A percentile compares a stretch with the other conserved stretches of the same genome.
Evolutionary conservation across 371 early-diverging fungal genomes (phyloP).

Genomic region (Gilbertella persicaria): DNA sequence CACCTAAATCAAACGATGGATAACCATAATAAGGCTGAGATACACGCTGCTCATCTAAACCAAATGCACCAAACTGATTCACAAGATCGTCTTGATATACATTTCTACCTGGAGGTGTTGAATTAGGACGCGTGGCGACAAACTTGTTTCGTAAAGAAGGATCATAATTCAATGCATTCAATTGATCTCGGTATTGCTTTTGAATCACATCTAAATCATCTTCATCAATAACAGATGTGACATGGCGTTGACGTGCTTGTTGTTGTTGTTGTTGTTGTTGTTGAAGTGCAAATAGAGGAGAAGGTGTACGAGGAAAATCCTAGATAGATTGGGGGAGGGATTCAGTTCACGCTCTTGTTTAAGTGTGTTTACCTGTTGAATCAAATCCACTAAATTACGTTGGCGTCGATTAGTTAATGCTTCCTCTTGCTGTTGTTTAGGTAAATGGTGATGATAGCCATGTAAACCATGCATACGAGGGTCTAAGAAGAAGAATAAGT

Average conservation of each 20-base stretch:
- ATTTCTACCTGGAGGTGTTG: constrained; percentile 48
- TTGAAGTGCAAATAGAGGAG: constrained; percentile 73
- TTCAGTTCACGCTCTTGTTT: no score
- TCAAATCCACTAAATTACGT: constrained; percentile 36
- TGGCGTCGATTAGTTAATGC: constrained; percentile 26
- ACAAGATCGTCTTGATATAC: constrained; percentile 30
- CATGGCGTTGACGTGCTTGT: constrained; percentile 48
- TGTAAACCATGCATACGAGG: not conserved
- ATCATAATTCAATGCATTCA: constrained; percentile 31
- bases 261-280: constrained; percentile 55
- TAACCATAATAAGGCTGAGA: not conserved
- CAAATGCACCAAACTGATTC: constrained; percentile 35
- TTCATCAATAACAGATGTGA: constrained; percentile 23
- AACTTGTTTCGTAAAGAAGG: constrained; percentile 37
- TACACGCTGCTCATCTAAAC: constrained; percentile 44
- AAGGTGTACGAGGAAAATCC: constrained; percentile 88
- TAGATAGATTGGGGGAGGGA: constrained; percentile 16
- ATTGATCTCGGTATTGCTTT: constrained; percentile 36
- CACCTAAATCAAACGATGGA: constrained; percentile 19
- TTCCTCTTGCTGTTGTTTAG: constrained; percentile 17
- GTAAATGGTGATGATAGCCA: constrained; percentile 5
- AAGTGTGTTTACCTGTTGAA: constrained; percentile 32
- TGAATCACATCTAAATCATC: constrained; percentile 31
- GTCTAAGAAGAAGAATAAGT: not conserved
- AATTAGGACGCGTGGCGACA: constrained; percentile 43